Evolutionary conservation across 2,329 filamentous ascomycete genomes (phyloP).

Genomic region (Epichloe coenophiala): DNA sequence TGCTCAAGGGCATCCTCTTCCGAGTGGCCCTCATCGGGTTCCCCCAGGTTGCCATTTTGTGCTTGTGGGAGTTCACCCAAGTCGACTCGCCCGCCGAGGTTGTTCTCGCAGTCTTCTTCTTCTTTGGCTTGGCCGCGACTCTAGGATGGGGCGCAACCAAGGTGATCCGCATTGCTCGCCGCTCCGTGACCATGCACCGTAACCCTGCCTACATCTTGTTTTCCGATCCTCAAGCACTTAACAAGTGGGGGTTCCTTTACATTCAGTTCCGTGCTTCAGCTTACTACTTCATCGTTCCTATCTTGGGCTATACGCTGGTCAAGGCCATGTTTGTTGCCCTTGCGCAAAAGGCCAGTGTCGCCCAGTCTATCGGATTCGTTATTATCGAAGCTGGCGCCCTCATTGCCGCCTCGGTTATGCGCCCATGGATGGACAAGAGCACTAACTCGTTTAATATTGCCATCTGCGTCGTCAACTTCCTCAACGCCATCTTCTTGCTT

Average conservation of each 20-base stretch:
- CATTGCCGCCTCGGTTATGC: conserved; percentile 63
- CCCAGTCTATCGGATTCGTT: conserved; percentile 71
- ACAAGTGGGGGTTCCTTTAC: conserved; percentile 98
- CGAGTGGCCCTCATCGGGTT: conserved; percentile 82
- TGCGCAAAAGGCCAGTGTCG: conserved; percentile 53
- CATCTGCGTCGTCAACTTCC: conserved; percentile 78
- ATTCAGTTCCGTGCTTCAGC: conserved; percentile 92
- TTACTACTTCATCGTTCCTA: conserved; percentile 85
- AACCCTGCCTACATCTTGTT: conserved; percentile 96
- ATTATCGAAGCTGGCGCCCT: conserved; percentile 70
- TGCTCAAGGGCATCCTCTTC: conserved; percentile 89
- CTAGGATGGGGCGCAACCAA: conserved; percentile 80
- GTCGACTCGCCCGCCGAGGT: conserved; percentile 76
- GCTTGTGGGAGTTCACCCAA: conserved; percentile 84
- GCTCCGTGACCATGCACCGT: conserved; percentile 82
- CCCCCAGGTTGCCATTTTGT: conserved; percentile 74
- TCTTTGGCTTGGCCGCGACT: conserved; percentile 65
- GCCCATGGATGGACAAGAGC: conserved; percentile 98
- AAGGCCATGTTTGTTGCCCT: conserved; percentile 86
- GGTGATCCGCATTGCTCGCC: conserved; percentile 77
- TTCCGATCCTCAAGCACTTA: conserved; percentile 83
- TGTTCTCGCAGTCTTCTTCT: conserved; percentile 77
- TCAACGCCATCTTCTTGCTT: conserved; percentile 79
- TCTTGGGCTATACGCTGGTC: conserved; percentile 65
- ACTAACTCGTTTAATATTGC: conserved; percentile 94